Percentiles rank a stretch among this genome's conserved stretches.
Conservation (phyloP, 2,329 filamentous ascomycete species). For the Cladophialophora exuberans region DNA sequence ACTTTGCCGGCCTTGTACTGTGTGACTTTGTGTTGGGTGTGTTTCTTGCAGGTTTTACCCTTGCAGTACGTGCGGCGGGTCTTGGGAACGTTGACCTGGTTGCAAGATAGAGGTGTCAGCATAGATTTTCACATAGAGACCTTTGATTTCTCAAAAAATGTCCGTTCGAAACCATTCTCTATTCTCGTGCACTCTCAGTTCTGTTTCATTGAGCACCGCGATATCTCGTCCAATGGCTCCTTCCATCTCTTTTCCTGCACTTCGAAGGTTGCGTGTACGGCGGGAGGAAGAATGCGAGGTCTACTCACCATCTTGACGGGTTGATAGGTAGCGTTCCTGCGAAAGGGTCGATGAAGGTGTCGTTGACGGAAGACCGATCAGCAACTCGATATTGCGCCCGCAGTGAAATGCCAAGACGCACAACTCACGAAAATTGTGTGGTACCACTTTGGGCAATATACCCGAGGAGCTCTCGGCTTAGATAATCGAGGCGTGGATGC, state of each 20-base stretch:
- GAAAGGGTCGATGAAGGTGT: slow-evolving; percentile 17
- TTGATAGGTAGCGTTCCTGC: slow-evolving; percentile 19
- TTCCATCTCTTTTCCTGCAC: neutral
- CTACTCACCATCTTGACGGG: slow-evolving; percentile 36
- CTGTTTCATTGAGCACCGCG: neutral
- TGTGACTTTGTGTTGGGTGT: slow-evolving; percentile 90
- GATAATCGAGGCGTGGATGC: neutral
- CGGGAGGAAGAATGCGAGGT: neutral
- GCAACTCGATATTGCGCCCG: slow-evolving; percentile 18
- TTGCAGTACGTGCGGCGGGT: slow-evolving; percentile 98
- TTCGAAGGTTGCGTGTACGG: neutral
- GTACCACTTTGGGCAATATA: slow-evolving; percentile 3
- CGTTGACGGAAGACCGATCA: slow-evolving; percentile 3
- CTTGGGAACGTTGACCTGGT: slow-evolving; percentile 95
- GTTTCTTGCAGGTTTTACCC: slow-evolving; percentile 91
- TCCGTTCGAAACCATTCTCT: neutral
- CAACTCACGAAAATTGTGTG: slow-evolving; percentile 21
- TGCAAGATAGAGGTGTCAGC: slow-evolving; percentile 21
- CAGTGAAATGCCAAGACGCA: slow-evolving; percentile 30
- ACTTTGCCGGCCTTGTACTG: slow-evolving; percentile 98
- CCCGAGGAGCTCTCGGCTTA: neutral
- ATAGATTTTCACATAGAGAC: neutral
- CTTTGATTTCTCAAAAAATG: neutral
- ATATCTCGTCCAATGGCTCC: neutral
- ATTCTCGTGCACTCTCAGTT: neutral